Conservation (phyloP, 2,329 filamentous ascomycete species). For the Talaromyces funiculosus region DNA sequence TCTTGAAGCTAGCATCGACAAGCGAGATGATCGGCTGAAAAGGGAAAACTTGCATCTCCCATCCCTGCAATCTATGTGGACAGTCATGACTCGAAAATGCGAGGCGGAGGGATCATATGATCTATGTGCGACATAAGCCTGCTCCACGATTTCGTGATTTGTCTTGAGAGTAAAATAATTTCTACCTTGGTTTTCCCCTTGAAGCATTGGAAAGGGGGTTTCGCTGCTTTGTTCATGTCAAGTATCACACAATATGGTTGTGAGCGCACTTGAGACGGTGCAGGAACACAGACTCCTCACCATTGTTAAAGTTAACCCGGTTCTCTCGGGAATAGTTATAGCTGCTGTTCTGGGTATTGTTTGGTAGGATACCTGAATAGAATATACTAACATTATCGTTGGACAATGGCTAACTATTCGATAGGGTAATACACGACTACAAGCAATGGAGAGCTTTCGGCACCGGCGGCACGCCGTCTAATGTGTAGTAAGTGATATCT, state of each 20-base stretch:
- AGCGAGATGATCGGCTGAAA: neutral
- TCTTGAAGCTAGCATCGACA: neutral
- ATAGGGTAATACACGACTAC: slow-evolving; percentile 10
- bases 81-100: neutral
- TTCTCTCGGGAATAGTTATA: neutral
- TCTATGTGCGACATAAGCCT: neutral
- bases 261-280: neutral
- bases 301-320: neutral
- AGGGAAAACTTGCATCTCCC: neutral
- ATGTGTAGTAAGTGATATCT: slow-evolving; percentile 4
- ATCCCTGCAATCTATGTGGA: neutral
- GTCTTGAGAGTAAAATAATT: neutral
- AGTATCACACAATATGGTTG: neutral
- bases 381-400: neutral
- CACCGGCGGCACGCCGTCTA: slow-evolving; percentile 10
- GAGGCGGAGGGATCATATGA: neutral
- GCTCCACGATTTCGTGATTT: neutral
- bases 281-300: neutral
- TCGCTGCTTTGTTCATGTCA: no score
- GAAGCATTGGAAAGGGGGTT: no score
- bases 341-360: neutral
- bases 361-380: neutral
- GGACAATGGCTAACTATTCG: neutral
- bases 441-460: slow-evolving; percentile 10
- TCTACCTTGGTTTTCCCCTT: no score